Conservation (phyloP, 2,329 filamentous ascomycete species). For the Penicillium sp. region DNA sequence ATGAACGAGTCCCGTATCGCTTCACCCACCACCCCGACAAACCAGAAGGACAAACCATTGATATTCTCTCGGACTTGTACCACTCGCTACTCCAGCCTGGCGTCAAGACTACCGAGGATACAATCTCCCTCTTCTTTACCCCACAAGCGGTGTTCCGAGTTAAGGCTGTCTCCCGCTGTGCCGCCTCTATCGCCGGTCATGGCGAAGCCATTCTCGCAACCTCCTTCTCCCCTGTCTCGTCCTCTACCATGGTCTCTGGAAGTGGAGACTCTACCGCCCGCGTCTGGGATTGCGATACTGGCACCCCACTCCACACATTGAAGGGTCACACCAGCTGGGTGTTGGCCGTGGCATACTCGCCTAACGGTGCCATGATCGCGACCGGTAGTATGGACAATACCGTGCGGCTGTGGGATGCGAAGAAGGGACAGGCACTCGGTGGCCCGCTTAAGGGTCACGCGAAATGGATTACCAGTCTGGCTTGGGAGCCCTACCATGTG, state of each 20-base stretch:
- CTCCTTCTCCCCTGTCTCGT: conserved; percentile 79
- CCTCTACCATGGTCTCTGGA: conserved; percentile 78
- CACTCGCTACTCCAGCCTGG: conserved; percentile 53
- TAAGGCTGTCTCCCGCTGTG: conserved; percentile 85
- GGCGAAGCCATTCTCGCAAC: conserved; percentile 85
- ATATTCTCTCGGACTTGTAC: conserved; percentile 51
- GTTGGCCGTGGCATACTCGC: conserved; percentile 80
- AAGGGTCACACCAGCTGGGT: conserved; percentile 91
- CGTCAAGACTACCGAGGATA: conserved; percentile 60
- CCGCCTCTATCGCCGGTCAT: conserved; percentile 85
- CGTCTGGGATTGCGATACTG: conserved; percentile 93
- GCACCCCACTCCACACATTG: conserved; percentile 81
- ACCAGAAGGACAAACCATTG: conserved; percentile 38
- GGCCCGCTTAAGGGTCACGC: conserved; percentile 77
- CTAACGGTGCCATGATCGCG: conserved; percentile 76
- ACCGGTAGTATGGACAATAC: conserved; percentile 93
- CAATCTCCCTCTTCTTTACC: conserved; percentile 63
- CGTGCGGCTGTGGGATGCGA: conserved; percentile 85
- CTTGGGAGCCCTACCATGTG: conserved; percentile 92
- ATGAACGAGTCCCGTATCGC: conserved; percentile 65
- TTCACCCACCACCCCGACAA: conserved; percentile 58
- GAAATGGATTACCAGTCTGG: conserved; percentile 83
- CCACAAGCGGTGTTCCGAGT: conserved; percentile 94
- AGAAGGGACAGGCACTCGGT: conserved; percentile 72
- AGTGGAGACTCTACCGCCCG: conserved; percentile 88